phyloP scores from a whole-genome alignment of 805 yeast species.

The Hanseniaspora mollemarum region DNA sequence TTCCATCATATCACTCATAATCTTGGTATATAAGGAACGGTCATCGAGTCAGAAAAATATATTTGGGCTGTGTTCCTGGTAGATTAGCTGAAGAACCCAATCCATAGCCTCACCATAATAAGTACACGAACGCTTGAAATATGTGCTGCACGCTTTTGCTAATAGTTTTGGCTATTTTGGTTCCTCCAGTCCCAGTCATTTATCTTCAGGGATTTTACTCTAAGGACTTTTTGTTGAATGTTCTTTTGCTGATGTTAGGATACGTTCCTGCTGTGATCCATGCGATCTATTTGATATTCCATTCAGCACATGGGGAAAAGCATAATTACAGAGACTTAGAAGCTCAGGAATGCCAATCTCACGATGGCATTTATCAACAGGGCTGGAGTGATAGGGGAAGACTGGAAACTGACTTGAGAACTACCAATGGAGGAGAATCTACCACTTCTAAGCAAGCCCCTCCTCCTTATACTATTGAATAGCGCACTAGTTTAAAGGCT shows the following conservation, averaged over 20 bases:
- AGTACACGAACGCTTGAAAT: background rate
- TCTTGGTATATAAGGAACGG: too few relatives aligned
- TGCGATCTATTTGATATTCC: constrained; percentile 41
- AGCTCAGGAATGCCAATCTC: background rate
- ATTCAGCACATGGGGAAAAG: constrained; percentile 26
- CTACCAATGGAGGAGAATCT: background rate
- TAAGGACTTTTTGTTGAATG: constrained; percentile 45
- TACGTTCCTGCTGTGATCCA: constrained; percentile 67
- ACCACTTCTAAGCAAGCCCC: constrained; percentile 4
- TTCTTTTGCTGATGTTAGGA: constrained; percentile 58
- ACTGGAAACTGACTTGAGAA: constrained; percentile 4
- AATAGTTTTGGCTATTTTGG: constrained; percentile 37
- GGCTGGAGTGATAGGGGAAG: constrained; percentile 28
- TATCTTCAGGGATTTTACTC: constrained; percentile 53
- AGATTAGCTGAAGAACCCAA: too few relatives aligned
- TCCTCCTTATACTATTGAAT: constrained; percentile 3
- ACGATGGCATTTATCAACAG: constrained; percentile 24
- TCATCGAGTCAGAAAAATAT: too few relatives aligned
- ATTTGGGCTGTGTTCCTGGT: too few relatives aligned
- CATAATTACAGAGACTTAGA: constrained; percentile 18
- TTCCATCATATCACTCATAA: too few relatives aligned
- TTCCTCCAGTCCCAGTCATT: constrained; percentile 67
- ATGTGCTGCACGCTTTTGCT: constrained; percentile 15
- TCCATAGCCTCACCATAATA: too few relatives aligned
- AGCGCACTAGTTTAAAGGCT: background rate